Conservation (phyloP, 129 eudicot genomes). For the Erigeron canadensis region DNA sequence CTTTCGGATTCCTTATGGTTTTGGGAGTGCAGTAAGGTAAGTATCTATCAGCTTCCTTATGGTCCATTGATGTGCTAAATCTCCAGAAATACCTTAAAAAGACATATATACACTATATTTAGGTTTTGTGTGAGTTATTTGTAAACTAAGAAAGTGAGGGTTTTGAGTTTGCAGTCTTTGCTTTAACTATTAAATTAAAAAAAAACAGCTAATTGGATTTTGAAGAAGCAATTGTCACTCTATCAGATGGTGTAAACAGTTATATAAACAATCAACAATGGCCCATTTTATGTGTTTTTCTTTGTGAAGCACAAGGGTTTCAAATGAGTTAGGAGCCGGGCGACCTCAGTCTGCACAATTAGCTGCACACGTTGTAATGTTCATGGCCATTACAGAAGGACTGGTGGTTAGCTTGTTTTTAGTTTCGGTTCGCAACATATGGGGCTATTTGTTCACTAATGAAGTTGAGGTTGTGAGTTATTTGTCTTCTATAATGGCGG, state of each 20-base stretch:
- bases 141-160: too few species aligned
- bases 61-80: too few species aligned
- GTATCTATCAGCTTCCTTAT: neutral
- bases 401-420: conserved; percentile 18
- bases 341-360: conserved; percentile 35
- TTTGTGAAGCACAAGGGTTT: conserved; percentile 1
- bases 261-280: neutral
- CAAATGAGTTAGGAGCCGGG: conserved; percentile 16
- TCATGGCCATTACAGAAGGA: conserved; percentile 30
- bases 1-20: conserved; percentile 42
- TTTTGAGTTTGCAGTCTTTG: too few species aligned
- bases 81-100: too few species aligned
- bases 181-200: too few species aligned
- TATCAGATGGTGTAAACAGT: too few species aligned
- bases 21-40: conserved; percentile 48
- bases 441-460: conserved; percentile 37
- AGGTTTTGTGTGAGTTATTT: too few species aligned
- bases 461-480: conserved; percentile 41
- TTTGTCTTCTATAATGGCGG: conserved; percentile 27
- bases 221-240: too few species aligned
- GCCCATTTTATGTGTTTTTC: neutral
- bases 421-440: conserved; percentile 15
- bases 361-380: conserved; percentile 31
- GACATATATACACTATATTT: too few species aligned
- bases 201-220: too few species aligned